These are phyloP conservation scores for Kickxella alabastrina DNA, from an alignment of 192 early-diverging fungal species.

Conservation along the genomic window DNA sequence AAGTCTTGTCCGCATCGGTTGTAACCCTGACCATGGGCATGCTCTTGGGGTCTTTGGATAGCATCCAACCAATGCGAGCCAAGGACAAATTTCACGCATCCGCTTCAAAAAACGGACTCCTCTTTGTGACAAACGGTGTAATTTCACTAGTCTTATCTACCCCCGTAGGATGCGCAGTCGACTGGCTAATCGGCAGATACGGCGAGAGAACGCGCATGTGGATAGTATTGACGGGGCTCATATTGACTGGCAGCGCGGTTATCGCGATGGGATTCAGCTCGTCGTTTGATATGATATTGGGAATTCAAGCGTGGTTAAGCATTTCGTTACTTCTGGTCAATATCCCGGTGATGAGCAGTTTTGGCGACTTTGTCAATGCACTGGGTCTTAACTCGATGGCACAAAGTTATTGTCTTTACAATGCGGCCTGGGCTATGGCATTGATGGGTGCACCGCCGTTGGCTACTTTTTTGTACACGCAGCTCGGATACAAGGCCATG, in stretches of 20 bases:
- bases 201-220: slow-evolving; percentile 26
- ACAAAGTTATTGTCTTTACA: slow-evolving; percentile 40
- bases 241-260: slow-evolving; percentile 16
- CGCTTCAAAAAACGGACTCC: slow-evolving; percentile 25
- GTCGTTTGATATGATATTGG: slow-evolving; percentile 25
- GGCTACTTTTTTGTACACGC: slow-evolving; percentile 35
- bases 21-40: slow-evolving; percentile 25
- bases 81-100: slow-evolving; percentile 32
- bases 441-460: slow-evolving; percentile 34
- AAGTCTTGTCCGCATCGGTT: slow-evolving; percentile 34
- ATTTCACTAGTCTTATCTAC: slow-evolving; percentile 25
- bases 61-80: slow-evolving; percentile 21
- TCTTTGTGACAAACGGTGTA: slow-evolving; percentile 38
- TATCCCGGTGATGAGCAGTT: slow-evolving; percentile 50
- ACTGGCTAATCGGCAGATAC: slow-evolving; percentile 22
- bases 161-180: slow-evolving; percentile 21
- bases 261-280: slow-evolving; percentile 27
- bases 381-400: slow-evolving; percentile 44
- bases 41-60: slow-evolving; percentile 31
- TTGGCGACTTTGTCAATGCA: slow-evolving; percentile 48
- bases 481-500: slow-evolving; percentile 26
- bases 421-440: slow-evolving; percentile 41
- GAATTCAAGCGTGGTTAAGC: slow-evolving; percentile 17
- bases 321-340: slow-evolving; percentile 20
- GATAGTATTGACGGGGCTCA: slow-evolving; percentile 22